phyloP scores from a whole-genome alignment of 176 grass and related monocot genomes.

The Alopecurus myosuroides region DNA sequence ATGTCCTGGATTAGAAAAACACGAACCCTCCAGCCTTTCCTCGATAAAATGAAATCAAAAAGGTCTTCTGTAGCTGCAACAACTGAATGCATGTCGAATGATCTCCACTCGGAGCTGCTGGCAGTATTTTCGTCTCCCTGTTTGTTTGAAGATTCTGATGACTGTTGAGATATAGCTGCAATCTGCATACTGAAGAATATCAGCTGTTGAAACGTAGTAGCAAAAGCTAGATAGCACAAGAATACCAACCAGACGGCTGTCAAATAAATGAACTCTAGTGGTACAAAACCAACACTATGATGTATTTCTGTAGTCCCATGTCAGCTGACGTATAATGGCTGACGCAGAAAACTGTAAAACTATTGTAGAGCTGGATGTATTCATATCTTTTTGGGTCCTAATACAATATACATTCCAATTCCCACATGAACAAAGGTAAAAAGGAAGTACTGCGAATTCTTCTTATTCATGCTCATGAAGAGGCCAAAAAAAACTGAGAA shows the following conservation, averaged over 20 bases:
- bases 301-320: background rate
- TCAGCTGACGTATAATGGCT: background rate
- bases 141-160: constrained; percentile 53
- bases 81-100: constrained; percentile 88
- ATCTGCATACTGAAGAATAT: constrained; percentile 41
- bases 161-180: constrained; percentile 83
- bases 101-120: constrained; percentile 51
- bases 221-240: constrained; percentile 1
- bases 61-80: constrained; percentile 93
- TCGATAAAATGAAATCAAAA: constrained; percentile 77
- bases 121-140: constrained; percentile 28
- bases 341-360: background rate
- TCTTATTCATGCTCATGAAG: background rate
- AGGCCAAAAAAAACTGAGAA: background rate
- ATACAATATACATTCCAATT: background rate
- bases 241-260: background rate
- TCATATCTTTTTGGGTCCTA: background rate
- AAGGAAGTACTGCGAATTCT: background rate
- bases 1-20: constrained; percentile 95
- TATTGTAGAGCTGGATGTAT: background rate
- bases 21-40: constrained; percentile 90
- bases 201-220: background rate
- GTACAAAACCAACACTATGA: background rate
- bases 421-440: background rate
- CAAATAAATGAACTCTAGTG: background rate